Evolutionary conservation across 2,329 filamentous ascomycete genomes (phyloP).

Genomic region (Alternaria incomplexa): DNA sequence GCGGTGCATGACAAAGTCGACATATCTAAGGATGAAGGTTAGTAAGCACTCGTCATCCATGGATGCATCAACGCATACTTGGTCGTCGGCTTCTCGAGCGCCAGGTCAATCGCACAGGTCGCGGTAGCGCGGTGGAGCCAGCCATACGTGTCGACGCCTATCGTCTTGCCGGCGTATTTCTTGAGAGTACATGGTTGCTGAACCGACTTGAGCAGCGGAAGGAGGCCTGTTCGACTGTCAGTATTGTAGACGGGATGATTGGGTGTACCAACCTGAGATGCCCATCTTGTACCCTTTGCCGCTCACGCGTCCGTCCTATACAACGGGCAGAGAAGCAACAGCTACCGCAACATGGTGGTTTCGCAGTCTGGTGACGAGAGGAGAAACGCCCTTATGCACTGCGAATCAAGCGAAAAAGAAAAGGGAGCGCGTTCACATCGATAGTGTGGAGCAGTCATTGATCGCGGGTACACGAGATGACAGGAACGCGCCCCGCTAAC

Average conservation of each 20-base stretch:
- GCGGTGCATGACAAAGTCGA: slow-evolving; percentile 87
- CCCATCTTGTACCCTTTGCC: slow-evolving; percentile 46
- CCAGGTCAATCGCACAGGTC: slow-evolving; percentile 88
- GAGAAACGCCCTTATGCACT: slow-evolving; percentile 4
- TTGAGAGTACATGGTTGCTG: slow-evolving; percentile 87
- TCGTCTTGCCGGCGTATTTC: slow-evolving; percentile 83
- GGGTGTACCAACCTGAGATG: slow-evolving; percentile 44
- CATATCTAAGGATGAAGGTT: slow-evolving; percentile 65
- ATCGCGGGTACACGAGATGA: slow-evolving; percentile 23
- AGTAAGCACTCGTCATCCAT: background rate
- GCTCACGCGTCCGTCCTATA: slow-evolving; percentile 34
- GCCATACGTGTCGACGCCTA: slow-evolving; percentile 96
- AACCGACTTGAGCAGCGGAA: slow-evolving; percentile 94
- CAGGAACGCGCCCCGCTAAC: slow-evolving; percentile 31
- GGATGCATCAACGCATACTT: slow-evolving; percentile 64
- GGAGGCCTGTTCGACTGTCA: slow-evolving; percentile 67
- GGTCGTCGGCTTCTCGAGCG: slow-evolving; percentile 82
- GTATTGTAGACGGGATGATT: slow-evolving; percentile 25
- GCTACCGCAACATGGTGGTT: slow-evolving; percentile 29
- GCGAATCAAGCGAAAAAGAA: background rate
- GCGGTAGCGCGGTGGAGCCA: slow-evolving; percentile 96
- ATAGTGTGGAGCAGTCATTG: slow-evolving; percentile 20
- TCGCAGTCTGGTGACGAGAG: background rate
- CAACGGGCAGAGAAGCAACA: slow-evolving; percentile 18
- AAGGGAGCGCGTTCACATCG: slow-evolving; percentile 15